Percentiles rank a stretch among this genome's conserved stretches.
These are phyloP conservation scores for Diplodia scrobiculata DNA, from an alignment of 2,329 filamentous ascomycete genomes.

Conservation along the genomic window DNA sequence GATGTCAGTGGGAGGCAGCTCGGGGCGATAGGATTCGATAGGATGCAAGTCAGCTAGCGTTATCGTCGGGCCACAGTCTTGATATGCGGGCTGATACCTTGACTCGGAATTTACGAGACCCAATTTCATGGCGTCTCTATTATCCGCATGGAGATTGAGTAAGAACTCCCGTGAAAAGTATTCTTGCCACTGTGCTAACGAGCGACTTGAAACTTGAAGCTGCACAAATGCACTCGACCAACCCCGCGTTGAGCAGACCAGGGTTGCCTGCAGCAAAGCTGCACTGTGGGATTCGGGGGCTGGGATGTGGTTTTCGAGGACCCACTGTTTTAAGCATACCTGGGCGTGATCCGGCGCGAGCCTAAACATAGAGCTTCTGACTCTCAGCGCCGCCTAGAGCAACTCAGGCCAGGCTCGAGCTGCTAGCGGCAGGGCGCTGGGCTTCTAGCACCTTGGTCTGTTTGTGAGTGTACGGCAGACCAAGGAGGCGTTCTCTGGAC, in stretches of 20 bases:
- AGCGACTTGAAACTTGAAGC: not conserved
- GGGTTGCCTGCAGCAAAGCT: not conserved
- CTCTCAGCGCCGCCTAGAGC: constrained; percentile 1
- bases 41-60: constrained; percentile 10
- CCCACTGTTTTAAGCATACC: constrained; percentile 23
- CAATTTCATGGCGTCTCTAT: not conserved
- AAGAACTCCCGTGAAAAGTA: not conserved
- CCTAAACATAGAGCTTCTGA: constrained; percentile 14
- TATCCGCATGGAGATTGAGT: not conserved
- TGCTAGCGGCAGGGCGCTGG: not conserved
- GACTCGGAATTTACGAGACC: constrained; percentile 14
- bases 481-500: not conserved
- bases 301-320: not conserved
- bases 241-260: not conserved
- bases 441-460: not conserved
- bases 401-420: constrained; percentile 1
- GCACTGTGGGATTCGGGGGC: not conserved
- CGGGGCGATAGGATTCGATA: constrained; percentile 5
- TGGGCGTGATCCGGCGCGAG: constrained; percentile 6
- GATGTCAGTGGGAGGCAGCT: not conserved
- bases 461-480: not conserved
- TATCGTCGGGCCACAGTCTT: not conserved
- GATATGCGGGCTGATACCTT: constrained; percentile 5
- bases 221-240: not conserved
- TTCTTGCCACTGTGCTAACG: not conserved